Evolutionary conservation across 352 stramenopile species (phyloP).

Genomic region (Peronosclerospora sorghi): DNA sequence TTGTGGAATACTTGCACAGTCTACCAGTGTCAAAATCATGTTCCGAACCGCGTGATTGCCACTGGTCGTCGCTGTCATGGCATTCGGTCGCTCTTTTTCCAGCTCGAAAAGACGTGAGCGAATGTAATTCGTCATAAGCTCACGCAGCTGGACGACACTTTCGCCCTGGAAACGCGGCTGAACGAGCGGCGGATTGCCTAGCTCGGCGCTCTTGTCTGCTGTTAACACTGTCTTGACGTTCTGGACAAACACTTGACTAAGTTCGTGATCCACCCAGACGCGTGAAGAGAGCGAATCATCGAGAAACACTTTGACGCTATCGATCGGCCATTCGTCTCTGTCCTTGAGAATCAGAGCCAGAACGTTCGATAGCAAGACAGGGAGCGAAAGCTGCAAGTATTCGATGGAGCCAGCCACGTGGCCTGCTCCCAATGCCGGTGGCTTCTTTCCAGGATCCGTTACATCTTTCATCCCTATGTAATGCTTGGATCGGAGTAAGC

Average conservation of each 20-base stretch:
- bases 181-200: slow-evolving; percentile 20
- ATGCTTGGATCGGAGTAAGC: slow-evolving; percentile 72
- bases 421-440: slow-evolving; percentile 10
- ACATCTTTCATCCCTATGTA: slow-evolving; percentile 43
- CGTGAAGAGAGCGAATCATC: slow-evolving; percentile 74
- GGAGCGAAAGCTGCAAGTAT: slow-evolving; percentile 42
- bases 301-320: slow-evolving; percentile 82
- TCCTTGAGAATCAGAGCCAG: slow-evolving; percentile 59
- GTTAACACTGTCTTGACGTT: slow-evolving; percentile 70
- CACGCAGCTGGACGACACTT: slow-evolving; percentile 31
- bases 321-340: slow-evolving; percentile 46
- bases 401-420: slow-evolving; percentile 19
- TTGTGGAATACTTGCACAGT: slow-evolving; percentile 51
- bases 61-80: slow-evolving; percentile 10
- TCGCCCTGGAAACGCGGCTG: slow-evolving; percentile 32
- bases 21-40: slow-evolving; percentile 63
- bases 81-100: slow-evolving; percentile 46
- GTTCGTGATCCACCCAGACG: slow-evolving; percentile 74
- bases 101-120: slow-evolving; percentile 47
- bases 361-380: slow-evolving; percentile 64
- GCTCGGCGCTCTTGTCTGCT: slow-evolving; percentile 7
- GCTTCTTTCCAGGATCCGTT: slow-evolving; percentile 21
- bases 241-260: slow-evolving; percentile 64
- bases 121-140: slow-evolving; percentile 64
- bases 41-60: slow-evolving; percentile 51